These are phyloP conservation scores for Capronia coronata DNA, from an alignment of 2,329 filamentous ascomycete genomes.

Conservation along the genomic window DNA sequence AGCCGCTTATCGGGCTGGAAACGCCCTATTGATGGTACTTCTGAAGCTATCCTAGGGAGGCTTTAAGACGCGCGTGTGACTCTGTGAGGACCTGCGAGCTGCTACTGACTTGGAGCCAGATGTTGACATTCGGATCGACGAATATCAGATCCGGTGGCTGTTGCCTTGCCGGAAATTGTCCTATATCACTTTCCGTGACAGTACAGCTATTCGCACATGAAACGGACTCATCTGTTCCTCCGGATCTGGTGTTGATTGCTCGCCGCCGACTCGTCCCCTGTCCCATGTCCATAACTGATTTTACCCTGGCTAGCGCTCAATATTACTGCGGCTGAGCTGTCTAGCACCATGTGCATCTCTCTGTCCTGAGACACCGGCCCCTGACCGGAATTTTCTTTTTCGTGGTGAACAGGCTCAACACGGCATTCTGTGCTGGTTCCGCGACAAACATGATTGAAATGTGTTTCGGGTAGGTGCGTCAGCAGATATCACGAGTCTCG, in stretches of 20 bases:
- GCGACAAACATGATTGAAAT: not conserved
- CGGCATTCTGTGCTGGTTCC: too few species aligned
- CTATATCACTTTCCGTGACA: too few species aligned
- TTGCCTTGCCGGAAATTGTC: not conserved
- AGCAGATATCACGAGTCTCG: not conserved
- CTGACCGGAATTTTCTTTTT: too few species aligned
- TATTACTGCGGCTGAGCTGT: not conserved
- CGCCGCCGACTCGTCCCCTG: too few species aligned
- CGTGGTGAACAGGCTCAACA: too few species aligned
- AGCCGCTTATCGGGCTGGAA: slow-evolving; percentile 12
- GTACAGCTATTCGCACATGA: too few species aligned
- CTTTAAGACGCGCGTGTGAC: not conserved
- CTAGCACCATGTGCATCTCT: too few species aligned
- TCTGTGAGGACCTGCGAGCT: not conserved
- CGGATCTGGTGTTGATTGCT: too few species aligned
- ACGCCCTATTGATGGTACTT: slow-evolving; percentile 12
- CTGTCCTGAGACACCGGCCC: too few species aligned
- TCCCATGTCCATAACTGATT: too few species aligned
- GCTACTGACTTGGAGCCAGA: not conserved
- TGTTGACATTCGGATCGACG: not conserved
- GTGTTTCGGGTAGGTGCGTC: slow-evolving; percentile 15
- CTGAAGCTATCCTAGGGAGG: slow-evolving; percentile 1
- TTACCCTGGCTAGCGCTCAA: too few species aligned
- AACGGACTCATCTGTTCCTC: too few species aligned
- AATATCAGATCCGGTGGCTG: not conserved